A percentile compares a stretch with the other conserved stretches of the same genome.
Conservation (phyloP, 2,329 filamentous ascomycete genomes). For the Cordyceps cateniannulata region DNA sequence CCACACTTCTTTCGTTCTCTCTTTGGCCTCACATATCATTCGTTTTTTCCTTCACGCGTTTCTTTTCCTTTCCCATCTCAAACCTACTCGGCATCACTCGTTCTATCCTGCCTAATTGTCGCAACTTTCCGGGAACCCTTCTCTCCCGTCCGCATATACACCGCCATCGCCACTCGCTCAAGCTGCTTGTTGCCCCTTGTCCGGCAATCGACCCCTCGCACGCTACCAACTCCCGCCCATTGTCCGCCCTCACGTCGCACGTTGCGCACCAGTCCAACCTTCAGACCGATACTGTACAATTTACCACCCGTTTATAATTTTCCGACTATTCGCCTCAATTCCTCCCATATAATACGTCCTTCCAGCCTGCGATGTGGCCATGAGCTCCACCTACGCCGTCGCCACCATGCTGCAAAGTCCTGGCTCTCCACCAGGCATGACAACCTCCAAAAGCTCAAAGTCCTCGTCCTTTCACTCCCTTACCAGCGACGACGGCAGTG, state of each 20-base stretch:
- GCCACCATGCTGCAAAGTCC: constrained; percentile 25
- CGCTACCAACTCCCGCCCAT: neutral
- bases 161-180: neutral
- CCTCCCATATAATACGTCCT: neutral
- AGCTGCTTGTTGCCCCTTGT: neutral
- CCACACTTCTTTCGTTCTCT: neutral
- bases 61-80: neutral
- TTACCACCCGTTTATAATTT: neutral
- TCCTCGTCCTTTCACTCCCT: constrained; percentile 82
- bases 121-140: neutral
- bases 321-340: neutral
- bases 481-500: constrained; percentile 64
- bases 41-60: neutral
- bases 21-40: neutral
- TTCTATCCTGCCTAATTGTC: neutral
- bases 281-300: neutral
- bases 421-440: constrained; percentile 54
- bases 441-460: constrained; percentile 79
- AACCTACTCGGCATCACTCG: neutral
- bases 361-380: constrained; percentile 24
- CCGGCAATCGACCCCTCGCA: constrained; percentile 4
- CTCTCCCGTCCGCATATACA: neutral
- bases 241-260: neutral
- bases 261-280: neutral
- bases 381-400: constrained; percentile 29